These are phyloP conservation scores for Tephrocybe sp. DNA, from an alignment of 768 basidiomycete species.

Conservation along the genomic window DNA sequence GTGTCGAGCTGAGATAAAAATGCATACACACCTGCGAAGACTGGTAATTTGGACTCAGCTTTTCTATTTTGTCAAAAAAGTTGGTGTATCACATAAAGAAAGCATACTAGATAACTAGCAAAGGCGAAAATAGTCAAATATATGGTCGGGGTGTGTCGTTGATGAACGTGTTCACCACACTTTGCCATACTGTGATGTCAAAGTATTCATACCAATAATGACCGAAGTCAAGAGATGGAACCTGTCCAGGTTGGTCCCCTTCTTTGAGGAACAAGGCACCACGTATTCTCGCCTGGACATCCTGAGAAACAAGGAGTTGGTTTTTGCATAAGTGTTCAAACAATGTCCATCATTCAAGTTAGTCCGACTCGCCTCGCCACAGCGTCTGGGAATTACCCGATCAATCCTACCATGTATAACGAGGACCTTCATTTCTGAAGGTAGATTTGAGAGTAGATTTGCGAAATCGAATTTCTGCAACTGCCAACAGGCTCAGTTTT, in stretches of 20 bases:
- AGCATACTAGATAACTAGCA: background rate
- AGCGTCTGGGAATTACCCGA: slow-evolving; percentile 32
- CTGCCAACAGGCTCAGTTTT: slow-evolving; percentile 12
- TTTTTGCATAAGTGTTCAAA: no score
- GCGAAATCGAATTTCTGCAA: slow-evolving; percentile 32
- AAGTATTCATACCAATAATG: slow-evolving; percentile 43
- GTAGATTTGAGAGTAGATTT: slow-evolving; percentile 26
- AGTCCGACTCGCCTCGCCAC: slow-evolving; percentile 25
- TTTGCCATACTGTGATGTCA: slow-evolving; percentile 32
- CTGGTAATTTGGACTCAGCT: no score
- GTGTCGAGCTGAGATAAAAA: no score
- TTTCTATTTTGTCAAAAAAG: no score
- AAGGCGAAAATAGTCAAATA: background rate
- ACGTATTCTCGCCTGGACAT: slow-evolving; percentile 29
- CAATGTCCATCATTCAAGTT: background rate
- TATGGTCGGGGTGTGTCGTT: slow-evolving; percentile 4
- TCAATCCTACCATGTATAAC: slow-evolving; percentile 43
- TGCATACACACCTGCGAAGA: no score
- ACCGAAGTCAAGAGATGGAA: slow-evolving; percentile 38
- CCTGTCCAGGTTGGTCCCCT: slow-evolving; percentile 29
- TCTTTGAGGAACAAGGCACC: slow-evolving; percentile 28
- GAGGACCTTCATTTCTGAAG: slow-evolving; percentile 32
- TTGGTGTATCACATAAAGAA: background rate
- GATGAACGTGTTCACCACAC: slow-evolving; percentile 32
- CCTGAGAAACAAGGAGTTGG: slow-evolving; percentile 21